These are phyloP conservation scores for Mycena galericulata DNA, from an alignment of 768 basidiomycete genomes.

Conservation along the genomic window DNA sequence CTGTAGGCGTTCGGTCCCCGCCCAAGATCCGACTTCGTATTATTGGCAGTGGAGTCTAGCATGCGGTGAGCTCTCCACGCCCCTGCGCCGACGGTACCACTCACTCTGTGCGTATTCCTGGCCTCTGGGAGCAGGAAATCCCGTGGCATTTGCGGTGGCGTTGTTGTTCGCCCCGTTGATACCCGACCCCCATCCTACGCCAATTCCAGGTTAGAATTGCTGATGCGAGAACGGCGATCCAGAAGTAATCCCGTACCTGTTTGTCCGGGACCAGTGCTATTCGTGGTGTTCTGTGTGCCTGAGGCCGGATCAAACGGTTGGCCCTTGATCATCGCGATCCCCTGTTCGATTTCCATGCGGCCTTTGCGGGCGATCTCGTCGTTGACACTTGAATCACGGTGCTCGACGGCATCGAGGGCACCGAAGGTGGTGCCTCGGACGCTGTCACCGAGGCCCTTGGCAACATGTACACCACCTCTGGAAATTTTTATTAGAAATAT, in stretches of 20 bases:
- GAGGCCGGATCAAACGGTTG: slow-evolving; percentile 1
- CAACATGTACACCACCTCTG: slow-evolving; percentile 16
- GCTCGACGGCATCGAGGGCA: slow-evolving; percentile 50
- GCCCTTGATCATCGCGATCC: slow-evolving; percentile 45
- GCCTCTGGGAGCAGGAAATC: slow-evolving; percentile 23
- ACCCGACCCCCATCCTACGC: slow-evolving; percentile 30
- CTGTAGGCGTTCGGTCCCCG: too few species aligned
- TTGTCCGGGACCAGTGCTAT: too few species aligned
- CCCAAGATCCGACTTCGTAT: too few species aligned
- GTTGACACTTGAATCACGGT: slow-evolving; percentile 43
- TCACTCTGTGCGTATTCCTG: slow-evolving; percentile 30
- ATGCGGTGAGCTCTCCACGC: background rate
- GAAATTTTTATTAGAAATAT: too few species aligned
- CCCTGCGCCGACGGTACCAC: background rate
- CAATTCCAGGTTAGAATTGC: too few species aligned
- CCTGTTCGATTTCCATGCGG: slow-evolving; percentile 53
- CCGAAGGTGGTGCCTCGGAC: slow-evolving; percentile 57
- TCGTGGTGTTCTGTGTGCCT: background rate
- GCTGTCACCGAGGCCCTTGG: slow-evolving; percentile 56
- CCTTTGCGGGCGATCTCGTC: slow-evolving; percentile 53
- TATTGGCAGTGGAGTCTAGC: slow-evolving; percentile 20
- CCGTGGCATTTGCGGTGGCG: slow-evolving; percentile 21
- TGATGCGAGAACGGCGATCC: too few species aligned
- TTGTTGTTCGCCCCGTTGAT: slow-evolving; percentile 30
- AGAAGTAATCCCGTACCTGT: too few species aligned